A percentile compares a stretch with the other conserved stretches of the same genome.
Conservation (phyloP, 768 basidiomycete genomes). For the Stropharia rugosoannulata region DNA sequence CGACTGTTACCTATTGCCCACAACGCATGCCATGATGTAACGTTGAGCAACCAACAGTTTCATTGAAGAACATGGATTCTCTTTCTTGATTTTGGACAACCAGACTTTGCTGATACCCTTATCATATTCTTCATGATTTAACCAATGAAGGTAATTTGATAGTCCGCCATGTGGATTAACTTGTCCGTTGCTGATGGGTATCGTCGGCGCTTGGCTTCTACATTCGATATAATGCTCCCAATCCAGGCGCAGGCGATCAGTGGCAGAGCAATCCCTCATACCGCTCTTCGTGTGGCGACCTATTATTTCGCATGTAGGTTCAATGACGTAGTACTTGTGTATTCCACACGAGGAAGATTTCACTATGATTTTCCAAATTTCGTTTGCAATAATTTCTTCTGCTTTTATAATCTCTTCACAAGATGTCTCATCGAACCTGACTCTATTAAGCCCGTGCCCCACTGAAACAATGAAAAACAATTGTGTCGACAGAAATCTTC, state of each 20-base stretch:
- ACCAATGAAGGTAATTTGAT: slow-evolving; percentile 54
- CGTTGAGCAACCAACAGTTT: slow-evolving; percentile 55
- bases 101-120: slow-evolving; percentile 68
- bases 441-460: slow-evolving; percentile 31
- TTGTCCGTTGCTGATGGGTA: slow-evolving; percentile 3
- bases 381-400: slow-evolving; percentile 49
- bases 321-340: slow-evolving; percentile 56
- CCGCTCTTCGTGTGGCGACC: slow-evolving; percentile 32
- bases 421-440: slow-evolving; percentile 27
- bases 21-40: slow-evolving; percentile 69
- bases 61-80: slow-evolving; percentile 38
- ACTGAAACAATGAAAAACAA: slow-evolving; percentile 65
- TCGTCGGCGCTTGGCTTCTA: slow-evolving; percentile 1
- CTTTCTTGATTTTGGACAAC: slow-evolving; percentile 43
- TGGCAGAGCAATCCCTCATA: not conserved
- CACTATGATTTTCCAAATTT: slow-evolving; percentile 60
- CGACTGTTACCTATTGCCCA: slow-evolving; percentile 59
- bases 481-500: slow-evolving; percentile 63
- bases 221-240: slow-evolving; percentile 60
- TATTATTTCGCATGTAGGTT: slow-evolving; percentile 73
- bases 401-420: slow-evolving; percentile 40
- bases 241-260: slow-evolving; percentile 46
- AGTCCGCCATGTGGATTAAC: slow-evolving; percentile 19
- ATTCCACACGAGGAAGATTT: slow-evolving; percentile 13
- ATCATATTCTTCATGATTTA: slow-evolving; percentile 70